Percentiles rank a stretch among this genome's conserved stretches.
Conservation (phyloP, 208 protist genomes). For the Trypanosoma brucei region DNA sequence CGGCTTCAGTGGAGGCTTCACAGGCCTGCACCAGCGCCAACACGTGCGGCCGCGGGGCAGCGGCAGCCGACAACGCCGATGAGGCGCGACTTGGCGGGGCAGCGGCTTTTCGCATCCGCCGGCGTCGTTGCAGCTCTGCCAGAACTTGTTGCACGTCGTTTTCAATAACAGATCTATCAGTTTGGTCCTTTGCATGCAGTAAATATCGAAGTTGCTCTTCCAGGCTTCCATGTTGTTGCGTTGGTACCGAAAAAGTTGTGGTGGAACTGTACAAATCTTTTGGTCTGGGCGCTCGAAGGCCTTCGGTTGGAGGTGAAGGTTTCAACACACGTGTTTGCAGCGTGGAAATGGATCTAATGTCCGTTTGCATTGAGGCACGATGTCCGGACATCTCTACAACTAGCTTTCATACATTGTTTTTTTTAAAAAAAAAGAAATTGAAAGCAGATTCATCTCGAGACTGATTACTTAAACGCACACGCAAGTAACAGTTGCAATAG, state of each 20-base stretch:
- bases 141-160: conserved; percentile 17
- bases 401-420: too few species aligned
- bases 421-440: too few species aligned
- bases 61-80: neutral
- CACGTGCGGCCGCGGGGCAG: conserved; percentile 10
- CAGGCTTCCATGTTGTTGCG: conserved; percentile 2
- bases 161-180: neutral
- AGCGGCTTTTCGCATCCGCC: conserved; percentile 16
- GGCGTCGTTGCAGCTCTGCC: conserved; percentile 15
- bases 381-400: neutral
- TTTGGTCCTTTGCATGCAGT: conserved; percentile 4
- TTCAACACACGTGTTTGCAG: neutral
- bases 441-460: too few species aligned
- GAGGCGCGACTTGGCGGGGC: neutral
- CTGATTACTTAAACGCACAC: too few species aligned
- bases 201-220: conserved; percentile 25
- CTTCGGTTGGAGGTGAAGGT: neutral
- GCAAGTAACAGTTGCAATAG: too few species aligned
- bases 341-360: neutral
- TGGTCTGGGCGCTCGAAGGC: neutral
- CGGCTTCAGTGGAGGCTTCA: conserved; percentile 7
- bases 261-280: neutral
- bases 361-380: neutral
- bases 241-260: neutral
- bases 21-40: conserved; percentile 18